phyloP scores from a whole-genome alignment of 1,284 basidiomycete species.

The Cryptococcus sp. region DNA sequence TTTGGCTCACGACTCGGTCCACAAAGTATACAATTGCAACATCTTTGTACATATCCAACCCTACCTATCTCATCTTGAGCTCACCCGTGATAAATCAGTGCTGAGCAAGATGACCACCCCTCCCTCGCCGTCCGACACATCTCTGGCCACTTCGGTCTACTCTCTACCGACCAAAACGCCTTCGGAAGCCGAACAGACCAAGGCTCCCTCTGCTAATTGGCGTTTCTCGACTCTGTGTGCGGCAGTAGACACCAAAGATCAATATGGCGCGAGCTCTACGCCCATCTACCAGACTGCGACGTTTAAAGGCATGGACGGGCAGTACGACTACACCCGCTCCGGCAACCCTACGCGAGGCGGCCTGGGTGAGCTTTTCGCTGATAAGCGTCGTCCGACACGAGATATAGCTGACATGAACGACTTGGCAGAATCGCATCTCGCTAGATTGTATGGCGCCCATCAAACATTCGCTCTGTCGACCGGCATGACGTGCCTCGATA shows the following conservation, averaged over 20 bases:
- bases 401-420: slow-evolving; percentile 2
- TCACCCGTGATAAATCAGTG: neutral
- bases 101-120: slow-evolving; percentile 24
- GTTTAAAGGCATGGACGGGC: slow-evolving; percentile 89
- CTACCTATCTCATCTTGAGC: neutral
- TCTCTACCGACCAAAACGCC: slow-evolving; percentile 38
- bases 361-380: slow-evolving; percentile 64
- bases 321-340: slow-evolving; percentile 89
- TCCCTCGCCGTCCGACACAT: slow-evolving; percentile 37
- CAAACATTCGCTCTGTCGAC: slow-evolving; percentile 91
- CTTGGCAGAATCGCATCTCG: slow-evolving; percentile 77
- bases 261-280: slow-evolving; percentile 88
- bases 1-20: too few species aligned
- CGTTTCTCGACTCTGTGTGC: slow-evolving; percentile 60
- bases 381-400: neutral
- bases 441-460: slow-evolving; percentile 85
- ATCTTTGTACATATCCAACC: neutral
- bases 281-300: slow-evolving; percentile 98
- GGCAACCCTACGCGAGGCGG: slow-evolving; percentile 97
- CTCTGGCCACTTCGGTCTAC: slow-evolving; percentile 26
- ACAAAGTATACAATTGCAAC: too few species aligned
- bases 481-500: slow-evolving; percentile 97
- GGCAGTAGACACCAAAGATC: slow-evolving; percentile 92
- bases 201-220: slow-evolving; percentile 42
- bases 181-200: slow-evolving; percentile 34